Base-by-base conservation (phyloP, 805 yeast species). In the Lachancea waltii region DNA sequence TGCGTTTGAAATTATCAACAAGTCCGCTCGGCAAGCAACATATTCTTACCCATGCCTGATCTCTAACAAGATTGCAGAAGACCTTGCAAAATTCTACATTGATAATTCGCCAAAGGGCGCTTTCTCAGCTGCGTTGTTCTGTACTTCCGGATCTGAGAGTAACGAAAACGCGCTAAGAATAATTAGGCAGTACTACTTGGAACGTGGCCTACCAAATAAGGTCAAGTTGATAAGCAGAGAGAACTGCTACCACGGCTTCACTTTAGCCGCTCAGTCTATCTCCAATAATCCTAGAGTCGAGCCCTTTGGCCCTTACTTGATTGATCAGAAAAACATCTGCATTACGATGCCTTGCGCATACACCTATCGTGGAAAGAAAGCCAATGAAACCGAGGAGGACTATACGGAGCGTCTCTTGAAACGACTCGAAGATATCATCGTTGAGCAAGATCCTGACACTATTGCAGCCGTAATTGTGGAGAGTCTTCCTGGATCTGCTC, bases 91-190 rank as follows among this genome's bases (percentile, higher is more conserved):
- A 36, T 67, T 62, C 56, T 69, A 64, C 34, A 57, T 67, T 42
- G 64, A 62, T 5, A 52, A 57, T 30, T 63, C 70, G 13, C 69
- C 69, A 38, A 48, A 59, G 28, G 62, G 57, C 29, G 67, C 60
- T 7, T 68, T 67, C 42, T 46, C 57, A 3, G 59, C 69, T 18
- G 72, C 68, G 10, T 42, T 66, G 33, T 65, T 80, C 59, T 68
- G 73, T 40, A 73, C 77, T 46, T 72, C 81, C 7, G 86, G 86
- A n/a, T 67, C 82, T 20, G 85, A 78, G 56, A 75, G 81, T 23
- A 78, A 75, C 53, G 85, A 79, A 53, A 79, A 77, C 30, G 81
- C 81, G 4, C 49, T 79, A 53, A 78, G 77, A 57, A 73, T 79
- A 43, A 73, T 75, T 20, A 60, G 63, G 46, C 75, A 70, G 50